A percentile compares a stretch with the other conserved stretches of the same genome.
Conservation (phyloP, 495 filamentous ascomycete genomes). For the Penicillium argentinense region DNA sequence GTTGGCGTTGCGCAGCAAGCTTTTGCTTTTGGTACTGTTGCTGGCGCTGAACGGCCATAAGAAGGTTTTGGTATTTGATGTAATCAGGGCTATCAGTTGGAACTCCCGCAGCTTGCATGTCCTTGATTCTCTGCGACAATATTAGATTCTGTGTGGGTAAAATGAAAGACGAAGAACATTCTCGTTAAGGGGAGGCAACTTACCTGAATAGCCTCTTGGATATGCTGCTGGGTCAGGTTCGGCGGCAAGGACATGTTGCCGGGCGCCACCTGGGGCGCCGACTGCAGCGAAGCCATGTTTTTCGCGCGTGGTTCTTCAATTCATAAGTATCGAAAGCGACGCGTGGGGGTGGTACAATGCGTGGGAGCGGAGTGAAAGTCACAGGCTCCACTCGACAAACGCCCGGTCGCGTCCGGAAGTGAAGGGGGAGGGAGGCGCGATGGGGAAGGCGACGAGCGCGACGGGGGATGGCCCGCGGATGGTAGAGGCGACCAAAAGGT, state of each 20-base stretch:
- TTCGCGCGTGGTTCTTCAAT: conserved; percentile 23
- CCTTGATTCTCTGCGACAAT: conserved; percentile 66
- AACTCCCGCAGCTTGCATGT: conserved; percentile 76
- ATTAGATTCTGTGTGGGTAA: too few relatives aligned
- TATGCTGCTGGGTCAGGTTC: conserved; percentile 58
- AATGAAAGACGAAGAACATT: too few relatives aligned
- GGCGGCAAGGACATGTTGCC: conserved; percentile 54
- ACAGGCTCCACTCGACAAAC: conserved; percentile 23
- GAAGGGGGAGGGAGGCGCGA: conserved; percentile 4
- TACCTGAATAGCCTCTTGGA: conserved; percentile 63
- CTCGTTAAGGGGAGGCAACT: conserved; percentile 15
- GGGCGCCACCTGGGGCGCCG: conserved; percentile 62
- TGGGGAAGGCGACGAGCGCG: conserved; percentile 7
- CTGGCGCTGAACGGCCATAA: conserved; percentile 65
- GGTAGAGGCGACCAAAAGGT: conserved; percentile 31
- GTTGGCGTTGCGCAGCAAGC: conserved; percentile 36
- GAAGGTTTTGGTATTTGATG: conserved; percentile 66
- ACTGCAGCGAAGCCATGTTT: conserved; percentile 77
- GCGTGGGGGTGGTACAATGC: conserved; percentile 7
- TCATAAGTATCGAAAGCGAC: conserved; percentile 28
- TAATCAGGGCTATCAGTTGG: conserved; percentile 77
- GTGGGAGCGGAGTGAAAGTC: conserved; percentile 9
- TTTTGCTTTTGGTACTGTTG: conserved; percentile 47
- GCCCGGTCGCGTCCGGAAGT: conserved; percentile 22
- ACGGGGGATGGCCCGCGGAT: conserved; percentile 14